Evolutionary conservation across 306 rosid species (phyloP).

Genomic region (Acacia crassicarpa): DNA sequence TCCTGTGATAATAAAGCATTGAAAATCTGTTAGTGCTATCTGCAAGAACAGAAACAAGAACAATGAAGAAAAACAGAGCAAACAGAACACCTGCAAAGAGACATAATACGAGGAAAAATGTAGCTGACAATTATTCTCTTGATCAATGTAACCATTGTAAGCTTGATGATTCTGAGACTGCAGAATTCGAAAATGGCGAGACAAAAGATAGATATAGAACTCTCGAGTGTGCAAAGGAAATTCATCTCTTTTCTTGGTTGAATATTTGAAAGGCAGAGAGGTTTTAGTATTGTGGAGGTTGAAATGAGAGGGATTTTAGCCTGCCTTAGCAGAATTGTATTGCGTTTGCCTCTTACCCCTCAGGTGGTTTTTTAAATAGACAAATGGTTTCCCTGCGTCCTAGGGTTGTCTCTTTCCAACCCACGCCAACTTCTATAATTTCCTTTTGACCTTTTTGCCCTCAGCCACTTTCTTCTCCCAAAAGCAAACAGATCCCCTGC

Average conservation of each 20-base stretch:
- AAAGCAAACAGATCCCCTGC: slow-evolving; percentile 49
- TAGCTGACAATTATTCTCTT: slow-evolving; percentile 35
- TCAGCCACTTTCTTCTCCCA: slow-evolving; percentile 48
- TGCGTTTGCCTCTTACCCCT: slow-evolving; percentile 51
- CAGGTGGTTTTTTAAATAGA: slow-evolving; percentile 24
- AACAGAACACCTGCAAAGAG: slow-evolving; percentile 58
- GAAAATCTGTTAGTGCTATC: slow-evolving; percentile 17
- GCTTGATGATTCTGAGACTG: neutral
- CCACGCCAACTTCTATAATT: slow-evolving; percentile 43
- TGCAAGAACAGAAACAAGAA: neutral
- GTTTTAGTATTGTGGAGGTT: slow-evolving; percentile 27
- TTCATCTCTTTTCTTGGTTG: slow-evolving; percentile 93
- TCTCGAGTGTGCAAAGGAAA: slow-evolving; percentile 28
- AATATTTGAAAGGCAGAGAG: slow-evolving; percentile 41
- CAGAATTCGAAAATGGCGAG: slow-evolving; percentile 31
- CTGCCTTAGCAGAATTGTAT: slow-evolving; percentile 63
- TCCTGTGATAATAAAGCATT: slow-evolving; percentile 34
- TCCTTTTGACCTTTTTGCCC: slow-evolving; percentile 48
- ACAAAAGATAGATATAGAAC: slow-evolving; percentile 30
- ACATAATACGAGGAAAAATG: slow-evolving; percentile 34
- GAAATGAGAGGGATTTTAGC: slow-evolving; percentile 38
- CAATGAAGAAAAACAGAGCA: neutral
- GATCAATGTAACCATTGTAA: slow-evolving; percentile 47
- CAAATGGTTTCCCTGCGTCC: slow-evolving; percentile 36
- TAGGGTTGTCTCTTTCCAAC: slow-evolving; percentile 70